These are phyloP conservation scores for Podospora comata DNA, from an alignment of 495 filamentous ascomycete species.

Conservation along the genomic window DNA sequence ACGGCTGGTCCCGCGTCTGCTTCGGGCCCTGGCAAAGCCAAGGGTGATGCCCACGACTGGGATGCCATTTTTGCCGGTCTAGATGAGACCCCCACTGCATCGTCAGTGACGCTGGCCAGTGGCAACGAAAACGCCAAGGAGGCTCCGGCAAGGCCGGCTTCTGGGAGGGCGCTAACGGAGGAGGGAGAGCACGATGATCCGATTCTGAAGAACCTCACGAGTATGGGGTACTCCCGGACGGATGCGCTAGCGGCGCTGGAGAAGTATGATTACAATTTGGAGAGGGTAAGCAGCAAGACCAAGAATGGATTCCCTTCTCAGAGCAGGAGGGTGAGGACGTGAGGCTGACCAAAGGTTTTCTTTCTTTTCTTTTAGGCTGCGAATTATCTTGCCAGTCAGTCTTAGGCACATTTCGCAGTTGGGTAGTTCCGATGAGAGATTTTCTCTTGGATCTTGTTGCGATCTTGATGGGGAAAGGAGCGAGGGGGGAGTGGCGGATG, in stretches of 20 bases:
- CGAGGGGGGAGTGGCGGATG: no score
- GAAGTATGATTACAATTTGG: constrained; percentile 92
- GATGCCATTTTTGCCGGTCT: constrained; percentile 88
- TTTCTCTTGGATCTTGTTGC: constrained; percentile 1
- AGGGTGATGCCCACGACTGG: constrained; percentile 72
- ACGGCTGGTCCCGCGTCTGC: constrained; percentile 50
- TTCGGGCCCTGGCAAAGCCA: constrained; percentile 33
- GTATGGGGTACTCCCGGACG: constrained; percentile 82
- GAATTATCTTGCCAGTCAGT: constrained; percentile 48
- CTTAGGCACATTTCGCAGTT: constrained; percentile 23
- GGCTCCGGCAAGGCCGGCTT: constrained; percentile 36
- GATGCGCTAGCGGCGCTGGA: constrained; percentile 83
- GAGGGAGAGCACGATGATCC: constrained; percentile 84
- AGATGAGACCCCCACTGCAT: constrained; percentile 46
- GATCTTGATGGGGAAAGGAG: constrained; percentile 11
- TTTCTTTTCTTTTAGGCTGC: constrained; percentile 38
- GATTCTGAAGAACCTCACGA: constrained; percentile 83
- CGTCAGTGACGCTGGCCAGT: constrained; percentile 24
- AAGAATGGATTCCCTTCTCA: constrained; percentile 12
- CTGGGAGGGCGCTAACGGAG: constrained; percentile 64
- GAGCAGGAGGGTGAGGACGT: constrained; percentile 8
- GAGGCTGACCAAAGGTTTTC: constrained; percentile 30
- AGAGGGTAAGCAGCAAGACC: constrained; percentile 63
- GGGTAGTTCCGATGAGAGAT: neutral
- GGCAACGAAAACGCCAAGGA: constrained; percentile 30